Conservation (phyloP, 306 rosid species). For the Sophora flavescens region DNA sequence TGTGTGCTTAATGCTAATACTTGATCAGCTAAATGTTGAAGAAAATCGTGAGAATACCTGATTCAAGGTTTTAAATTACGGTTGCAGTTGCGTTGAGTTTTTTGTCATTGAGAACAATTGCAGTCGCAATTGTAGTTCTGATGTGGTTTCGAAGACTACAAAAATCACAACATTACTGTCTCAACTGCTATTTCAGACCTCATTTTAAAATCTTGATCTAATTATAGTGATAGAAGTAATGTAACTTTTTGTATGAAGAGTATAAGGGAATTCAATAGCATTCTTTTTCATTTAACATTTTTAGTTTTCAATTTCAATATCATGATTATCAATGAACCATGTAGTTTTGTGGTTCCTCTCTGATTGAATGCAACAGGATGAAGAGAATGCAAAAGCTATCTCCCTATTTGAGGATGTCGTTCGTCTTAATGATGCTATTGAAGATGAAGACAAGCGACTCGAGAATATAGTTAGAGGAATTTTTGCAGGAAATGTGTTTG, state of each 20-base stretch:
- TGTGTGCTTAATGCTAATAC: background rate
- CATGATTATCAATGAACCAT: slow-evolving; percentile 29
- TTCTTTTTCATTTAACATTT: slow-evolving; percentile 7
- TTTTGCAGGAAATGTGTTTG: slow-evolving; percentile 95
- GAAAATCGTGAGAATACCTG: slow-evolving; percentile 24
- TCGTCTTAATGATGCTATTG: slow-evolving; percentile 78
- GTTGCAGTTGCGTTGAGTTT: no score
- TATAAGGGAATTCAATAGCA: background rate
- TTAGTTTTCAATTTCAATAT: slow-evolving; percentile 13
- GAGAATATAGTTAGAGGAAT: slow-evolving; percentile 89
- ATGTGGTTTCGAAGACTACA: no score
- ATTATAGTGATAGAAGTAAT: slow-evolving; percentile 10
- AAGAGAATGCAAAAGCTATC: slow-evolving; percentile 93
- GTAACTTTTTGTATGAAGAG: slow-evolving; percentile 23
- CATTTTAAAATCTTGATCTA: no score
- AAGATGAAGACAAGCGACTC: slow-evolving; percentile 80
- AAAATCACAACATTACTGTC: no score
- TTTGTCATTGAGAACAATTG: no score
- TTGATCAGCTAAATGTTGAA: slow-evolving; percentile 20
- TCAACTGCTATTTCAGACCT: no score
- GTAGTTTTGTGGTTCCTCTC: slow-evolving; percentile 22
- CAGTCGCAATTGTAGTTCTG: no score
- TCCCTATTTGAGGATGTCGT: slow-evolving; percentile 75
- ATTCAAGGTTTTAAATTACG: background rate
- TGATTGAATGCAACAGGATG: slow-evolving; percentile 61